phyloP scores from a whole-genome alignment of 345 rosid species.

The Hevea brasiliensis region DNA sequence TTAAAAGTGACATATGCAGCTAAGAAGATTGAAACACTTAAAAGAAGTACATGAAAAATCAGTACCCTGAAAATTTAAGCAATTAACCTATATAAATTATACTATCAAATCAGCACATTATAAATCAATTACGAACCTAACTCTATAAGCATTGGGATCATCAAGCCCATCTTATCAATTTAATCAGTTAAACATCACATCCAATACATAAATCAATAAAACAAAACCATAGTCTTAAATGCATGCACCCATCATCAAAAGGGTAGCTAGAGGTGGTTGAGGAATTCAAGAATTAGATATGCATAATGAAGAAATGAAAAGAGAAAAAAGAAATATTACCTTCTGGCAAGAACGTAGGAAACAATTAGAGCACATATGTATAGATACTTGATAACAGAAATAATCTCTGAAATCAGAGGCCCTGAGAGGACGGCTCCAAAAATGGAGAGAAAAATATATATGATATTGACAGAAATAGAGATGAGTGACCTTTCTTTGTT shows the following conservation, averaged over 20 bases:
- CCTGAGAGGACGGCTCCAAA: neutral
- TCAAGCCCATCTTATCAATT: neutral
- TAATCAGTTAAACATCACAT: neutral
- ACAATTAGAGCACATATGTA: neutral
- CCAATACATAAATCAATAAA: neutral
- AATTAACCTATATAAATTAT: too few species aligned
- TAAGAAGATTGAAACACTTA: too few species aligned
- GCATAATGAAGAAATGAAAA: neutral
- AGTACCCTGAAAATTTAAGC: neutral
- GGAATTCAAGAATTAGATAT: conserved; percentile 1
- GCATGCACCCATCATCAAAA: neutral
- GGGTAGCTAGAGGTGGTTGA: neutral
- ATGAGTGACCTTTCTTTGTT: too few species aligned
- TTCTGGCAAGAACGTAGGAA: conserved; percentile 5
- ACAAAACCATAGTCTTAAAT: neutral
- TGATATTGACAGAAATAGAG: too few species aligned
- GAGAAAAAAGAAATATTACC: neutral
- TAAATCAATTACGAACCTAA: too few species aligned
- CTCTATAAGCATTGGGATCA: too few species aligned
- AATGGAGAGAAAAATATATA: neutral
- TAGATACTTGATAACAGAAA: neutral
- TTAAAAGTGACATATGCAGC: too few species aligned
- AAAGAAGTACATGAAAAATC: neutral
- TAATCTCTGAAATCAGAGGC: neutral
- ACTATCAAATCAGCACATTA: too few species aligned